A percentile compares a stretch with the other conserved stretches of the same genome.
Evolutionary conservation across 768 basidiomycete genomes (phyloP).

Genomic region (Arthromyces matolae): DNA sequence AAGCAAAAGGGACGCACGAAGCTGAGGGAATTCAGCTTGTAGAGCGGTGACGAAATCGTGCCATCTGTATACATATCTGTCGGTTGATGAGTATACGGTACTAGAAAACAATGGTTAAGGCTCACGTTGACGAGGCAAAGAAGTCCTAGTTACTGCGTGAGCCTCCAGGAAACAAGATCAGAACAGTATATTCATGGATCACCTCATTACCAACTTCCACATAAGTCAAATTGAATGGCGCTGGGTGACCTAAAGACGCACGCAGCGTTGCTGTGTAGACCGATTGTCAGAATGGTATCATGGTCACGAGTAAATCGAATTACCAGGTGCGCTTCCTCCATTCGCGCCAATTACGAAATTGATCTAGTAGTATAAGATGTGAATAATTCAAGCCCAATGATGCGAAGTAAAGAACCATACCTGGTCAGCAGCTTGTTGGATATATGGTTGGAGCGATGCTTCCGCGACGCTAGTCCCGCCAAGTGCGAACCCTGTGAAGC

Average conservation of each 20-base stretch:
- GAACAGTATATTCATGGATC: not conserved
- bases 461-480: conserved; percentile 43
- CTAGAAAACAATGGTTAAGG: not conserved
- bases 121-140: conserved; percentile 21
- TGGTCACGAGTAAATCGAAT: not conserved
- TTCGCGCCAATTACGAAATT: conserved; percentile 54
- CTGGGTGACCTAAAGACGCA: conserved; percentile 52
- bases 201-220: conserved; percentile 63
- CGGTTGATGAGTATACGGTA: not conserved
- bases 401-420: conserved; percentile 2
- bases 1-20: conserved; percentile 30
- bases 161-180: not conserved
- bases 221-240: conserved; percentile 46
- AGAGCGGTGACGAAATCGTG: conserved; percentile 37
- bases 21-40: conserved; percentile 40
- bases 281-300: not conserved
- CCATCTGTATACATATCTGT: conserved; percentile 49
- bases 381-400: not conserved
- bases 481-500: conserved; percentile 43
- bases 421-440: conserved; percentile 55
- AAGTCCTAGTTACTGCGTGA: conserved; percentile 14
- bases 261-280: conserved; percentile 46
- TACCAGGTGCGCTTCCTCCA: conserved; percentile 36
- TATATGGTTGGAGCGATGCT: conserved; percentile 40
- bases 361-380: conserved; percentile 31